phyloP scores from a whole-genome alignment of 2,329 filamentous ascomycete genomes.

The Fusarium sp. region DNA sequence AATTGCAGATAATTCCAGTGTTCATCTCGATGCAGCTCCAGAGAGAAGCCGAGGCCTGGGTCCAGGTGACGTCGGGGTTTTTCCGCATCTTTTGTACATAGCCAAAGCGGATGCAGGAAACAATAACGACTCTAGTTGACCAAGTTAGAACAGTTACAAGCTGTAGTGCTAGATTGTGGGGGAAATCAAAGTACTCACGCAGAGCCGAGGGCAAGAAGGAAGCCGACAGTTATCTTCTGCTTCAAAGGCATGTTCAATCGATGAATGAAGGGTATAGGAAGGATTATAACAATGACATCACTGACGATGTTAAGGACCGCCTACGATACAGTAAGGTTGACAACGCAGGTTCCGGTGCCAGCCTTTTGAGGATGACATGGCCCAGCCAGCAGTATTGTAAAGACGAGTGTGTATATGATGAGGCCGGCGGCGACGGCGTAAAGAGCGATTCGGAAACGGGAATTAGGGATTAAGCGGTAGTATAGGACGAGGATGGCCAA shows the following conservation, averaged over 20 bases:
- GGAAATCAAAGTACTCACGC: background rate
- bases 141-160: background rate
- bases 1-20: constrained; percentile 4
- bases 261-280: background rate
- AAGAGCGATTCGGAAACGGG: background rate
- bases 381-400: background rate
- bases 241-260: constrained; percentile 1
- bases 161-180: background rate
- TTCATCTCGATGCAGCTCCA: constrained; percentile 19
- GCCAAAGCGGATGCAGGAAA: constrained; percentile 5
- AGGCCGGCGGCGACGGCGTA: background rate
- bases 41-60: background rate
- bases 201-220: constrained; percentile 4
- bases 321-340: constrained; percentile 4
- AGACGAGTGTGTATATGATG: constrained; percentile 1
- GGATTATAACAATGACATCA: background rate
- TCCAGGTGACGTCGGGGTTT: constrained; percentile 7
- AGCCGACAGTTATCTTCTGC: background rate
- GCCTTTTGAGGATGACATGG: constrained; percentile 9
- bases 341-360: background rate
- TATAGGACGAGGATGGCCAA: constrained; percentile 5
- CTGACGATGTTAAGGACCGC: constrained; percentile 9
- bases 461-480: background rate
- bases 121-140: background rate
- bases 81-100: constrained; percentile 1